phyloP scores from a whole-genome alignment of 208 protist genomes.

The Trypanosomatidae sp. region DNA sequence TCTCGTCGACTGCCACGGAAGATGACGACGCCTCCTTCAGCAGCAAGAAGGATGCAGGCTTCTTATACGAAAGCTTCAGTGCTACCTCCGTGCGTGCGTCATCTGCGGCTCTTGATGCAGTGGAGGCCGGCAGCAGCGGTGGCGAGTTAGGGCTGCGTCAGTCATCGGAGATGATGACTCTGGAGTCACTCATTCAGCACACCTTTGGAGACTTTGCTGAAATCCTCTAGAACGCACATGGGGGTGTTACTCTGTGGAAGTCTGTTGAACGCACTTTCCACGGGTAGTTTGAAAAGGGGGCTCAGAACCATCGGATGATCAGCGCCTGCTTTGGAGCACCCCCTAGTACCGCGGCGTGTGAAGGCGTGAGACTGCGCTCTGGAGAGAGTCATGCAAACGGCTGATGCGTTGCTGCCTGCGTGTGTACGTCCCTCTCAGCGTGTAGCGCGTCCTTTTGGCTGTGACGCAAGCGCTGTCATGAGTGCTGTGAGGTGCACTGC shows the following conservation, averaged over 20 bases:
- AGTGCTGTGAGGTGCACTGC: background rate
- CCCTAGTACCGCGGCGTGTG: background rate
- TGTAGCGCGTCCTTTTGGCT: background rate
- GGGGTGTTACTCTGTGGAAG: background rate
- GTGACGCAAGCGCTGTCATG: background rate
- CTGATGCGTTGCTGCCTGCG: background rate
- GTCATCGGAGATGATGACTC: conserved; percentile 9
- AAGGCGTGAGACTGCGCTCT: background rate
- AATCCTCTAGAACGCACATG: conserved; percentile 1
- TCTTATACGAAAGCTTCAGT: conserved; percentile 7
- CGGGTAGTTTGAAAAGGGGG: background rate
- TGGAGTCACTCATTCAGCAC: conserved; percentile 28
- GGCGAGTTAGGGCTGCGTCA: background rate
- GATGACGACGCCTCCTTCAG: conserved; percentile 4
- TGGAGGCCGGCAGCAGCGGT: background rate
- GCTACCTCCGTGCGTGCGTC: background rate
- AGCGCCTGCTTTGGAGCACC: background rate
- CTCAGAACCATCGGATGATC: background rate
- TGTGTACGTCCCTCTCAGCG: background rate
- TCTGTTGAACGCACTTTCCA: background rate
- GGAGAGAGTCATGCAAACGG: background rate
- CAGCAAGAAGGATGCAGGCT: conserved; percentile 7
- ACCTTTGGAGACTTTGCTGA: conserved; percentile 27
- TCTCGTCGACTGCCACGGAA: background rate
- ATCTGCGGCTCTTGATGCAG: background rate